A percentile compares a stretch with the other conserved stretches of the same genome.
Conservation (phyloP, 352 stramenopile genomes). For the Pythium phragmiticola region DNA sequence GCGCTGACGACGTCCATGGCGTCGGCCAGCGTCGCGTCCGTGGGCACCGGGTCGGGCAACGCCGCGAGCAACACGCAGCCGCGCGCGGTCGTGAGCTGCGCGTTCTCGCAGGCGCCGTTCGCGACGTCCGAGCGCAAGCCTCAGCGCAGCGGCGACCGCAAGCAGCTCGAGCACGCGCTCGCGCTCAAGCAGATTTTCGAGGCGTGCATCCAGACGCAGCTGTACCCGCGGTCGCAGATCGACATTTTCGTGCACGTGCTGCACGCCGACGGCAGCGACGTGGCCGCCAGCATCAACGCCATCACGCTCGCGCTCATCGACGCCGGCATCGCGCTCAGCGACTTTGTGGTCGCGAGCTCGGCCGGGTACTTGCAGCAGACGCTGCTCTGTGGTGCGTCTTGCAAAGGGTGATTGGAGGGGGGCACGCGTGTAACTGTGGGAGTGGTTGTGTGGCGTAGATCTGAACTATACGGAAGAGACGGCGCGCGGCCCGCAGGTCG, state of each 20-base stretch:
- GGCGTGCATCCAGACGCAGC: conserved; percentile 87
- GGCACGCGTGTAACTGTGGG: neutral
- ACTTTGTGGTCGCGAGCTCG: conserved; percentile 90
- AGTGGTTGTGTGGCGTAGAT: conserved; percentile 39
- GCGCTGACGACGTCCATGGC: conserved; percentile 32
- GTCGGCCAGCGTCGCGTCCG: conserved; percentile 37
- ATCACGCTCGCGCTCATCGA: conserved; percentile 90
- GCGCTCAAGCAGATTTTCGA: conserved; percentile 92
- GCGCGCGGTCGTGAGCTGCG: conserved; percentile 72
- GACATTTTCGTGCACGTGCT: conserved; percentile 92
- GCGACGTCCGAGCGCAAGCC: conserved; percentile 83
- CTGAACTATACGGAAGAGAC: conserved; percentile 90
- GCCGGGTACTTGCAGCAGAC: conserved; percentile 90
- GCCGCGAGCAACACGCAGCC: conserved; percentile 69
- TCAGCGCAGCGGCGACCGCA: conserved; percentile 78
- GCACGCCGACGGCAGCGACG: conserved; percentile 86
- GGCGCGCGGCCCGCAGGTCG: conserved; percentile 83
- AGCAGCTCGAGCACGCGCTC: conserved; percentile 86
- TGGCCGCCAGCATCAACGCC: conserved; percentile 90
- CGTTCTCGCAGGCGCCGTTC: conserved; percentile 88
- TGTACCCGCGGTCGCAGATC: conserved; percentile 92
- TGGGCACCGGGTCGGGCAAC: conserved; percentile 61
- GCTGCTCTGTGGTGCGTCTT: conserved; percentile 70
- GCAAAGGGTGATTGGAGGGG: neutral
- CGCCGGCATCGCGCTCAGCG: conserved; percentile 89